These are phyloP conservation scores for Pythium rhizo-oryzae DNA, from an alignment of 352 stramenopile species.

Conservation along the genomic window DNA sequence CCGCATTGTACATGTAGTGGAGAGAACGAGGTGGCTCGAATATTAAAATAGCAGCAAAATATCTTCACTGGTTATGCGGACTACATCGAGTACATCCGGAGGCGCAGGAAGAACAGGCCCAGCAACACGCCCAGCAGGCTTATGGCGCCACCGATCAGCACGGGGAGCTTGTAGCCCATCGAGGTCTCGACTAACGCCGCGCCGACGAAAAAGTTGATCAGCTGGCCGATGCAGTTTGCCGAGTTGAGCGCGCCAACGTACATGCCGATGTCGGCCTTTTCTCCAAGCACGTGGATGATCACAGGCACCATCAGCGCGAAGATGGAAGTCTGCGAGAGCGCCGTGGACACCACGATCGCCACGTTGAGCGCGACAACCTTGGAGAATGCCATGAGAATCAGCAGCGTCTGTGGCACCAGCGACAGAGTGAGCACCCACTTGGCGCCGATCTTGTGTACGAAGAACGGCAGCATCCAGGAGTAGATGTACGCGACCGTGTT, in stretches of 20 bases:
- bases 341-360: conserved; percentile 39
- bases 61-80: too few species aligned
- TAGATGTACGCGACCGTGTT: conserved; percentile 42
- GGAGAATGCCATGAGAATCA: conserved; percentile 50
- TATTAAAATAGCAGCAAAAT: too few species aligned
- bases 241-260: conserved; percentile 38
- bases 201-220: conserved; percentile 31
- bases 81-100: conserved; percentile 21
- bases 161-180: conserved; percentile 31
- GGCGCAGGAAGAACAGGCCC: conserved; percentile 16
- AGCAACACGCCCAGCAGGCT: conserved; percentile 27
- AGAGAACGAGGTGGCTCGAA: too few species aligned
- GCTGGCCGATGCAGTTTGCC: conserved; percentile 28
- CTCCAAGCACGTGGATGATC: conserved; percentile 43
- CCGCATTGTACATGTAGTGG: too few species aligned
- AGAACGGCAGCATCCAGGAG: conserved; percentile 40
- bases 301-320: conserved; percentile 68
- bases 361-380: conserved; percentile 38
- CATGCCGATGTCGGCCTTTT: conserved; percentile 6
- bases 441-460: conserved; percentile 25
- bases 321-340: conserved; percentile 52
- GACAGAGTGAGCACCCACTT: conserved; percentile 32
- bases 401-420: conserved; percentile 42
- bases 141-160: conserved; percentile 37
- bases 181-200: conserved; percentile 25